Evolutionary conservation across 1,284 basidiomycete genomes (phyloP), one percentile per base, ranked within the genome.

Genomic region (Cryptococcus neoformans): DNA sequence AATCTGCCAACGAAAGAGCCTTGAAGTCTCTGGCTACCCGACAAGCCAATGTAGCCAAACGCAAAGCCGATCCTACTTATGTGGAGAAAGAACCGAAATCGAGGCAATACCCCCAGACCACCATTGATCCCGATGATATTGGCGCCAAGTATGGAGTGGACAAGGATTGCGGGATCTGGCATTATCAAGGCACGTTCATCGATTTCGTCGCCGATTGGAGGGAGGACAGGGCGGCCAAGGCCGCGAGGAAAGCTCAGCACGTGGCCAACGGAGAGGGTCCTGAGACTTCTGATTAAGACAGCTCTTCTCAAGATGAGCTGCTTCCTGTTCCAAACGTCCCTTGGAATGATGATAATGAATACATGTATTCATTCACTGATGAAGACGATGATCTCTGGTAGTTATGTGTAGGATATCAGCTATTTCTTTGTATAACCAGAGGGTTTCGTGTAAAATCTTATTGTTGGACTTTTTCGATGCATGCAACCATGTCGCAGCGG

Each of bases 101-200:
- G 40, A 41, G 16, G 40, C 40, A 41, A 16, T 41, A 12, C 40
- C 40, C 11, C 40, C 16, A 11, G 40, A 41, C 28, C 4, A 28
- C 28, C 28, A 4, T 11, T 12, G 40, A 41, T 41, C 41, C 49
- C 16, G 17, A 51, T 28, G 49, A 21, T 11, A 36, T 39, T 14
- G 49, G 38, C 9, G 49, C 49, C 6, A 51, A 51, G 17, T 51
- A 40, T 51, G 49, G 49, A 12, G 16, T 51, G 14, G 49, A 51
- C 34, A 51, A 11, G 11, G 16, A 51, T 10, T 51, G 37, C 17
- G 49, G 49, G n/a, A 14, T 34, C 16, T 51, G 49, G 49, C 41
- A 17, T 34, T 51, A 38, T 36, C 36, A 38, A 39, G 49, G 49
- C 11, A 38, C 12, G 9, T 51, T 51, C 21, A n/a, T 40, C 17